Conservation (phyloP, 1,284 basidiomycete genomes). For the Acaromyces ingoldii region DNA sequence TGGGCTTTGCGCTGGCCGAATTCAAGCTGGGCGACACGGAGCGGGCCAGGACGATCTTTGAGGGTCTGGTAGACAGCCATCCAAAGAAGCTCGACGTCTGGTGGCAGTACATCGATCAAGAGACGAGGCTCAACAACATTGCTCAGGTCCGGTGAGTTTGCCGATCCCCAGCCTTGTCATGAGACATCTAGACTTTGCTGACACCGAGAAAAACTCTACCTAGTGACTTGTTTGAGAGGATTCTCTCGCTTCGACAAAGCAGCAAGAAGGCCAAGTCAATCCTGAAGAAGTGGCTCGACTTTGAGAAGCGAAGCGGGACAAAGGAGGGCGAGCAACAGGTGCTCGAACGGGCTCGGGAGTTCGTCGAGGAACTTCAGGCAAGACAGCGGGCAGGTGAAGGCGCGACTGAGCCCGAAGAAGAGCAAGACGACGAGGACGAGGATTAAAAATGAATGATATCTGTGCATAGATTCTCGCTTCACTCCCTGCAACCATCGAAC, state of each 20-base stretch:
- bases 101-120: constrained; percentile 96
- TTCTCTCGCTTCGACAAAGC: constrained; percentile 75
- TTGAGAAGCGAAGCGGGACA: constrained; percentile 82
- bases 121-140: constrained; percentile 70
- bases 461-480: no score
- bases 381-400: background rate
- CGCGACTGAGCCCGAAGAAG: no score
- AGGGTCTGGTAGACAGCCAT: constrained; percentile 90
- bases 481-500: no score
- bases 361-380: constrained; percentile 25
- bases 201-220: background rate
- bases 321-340: constrained; percentile 74
- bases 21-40: constrained; percentile 92
- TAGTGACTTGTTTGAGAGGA: constrained; percentile 77
- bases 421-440: no score
- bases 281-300: constrained; percentile 84
- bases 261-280: constrained; percentile 87
- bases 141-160: constrained; percentile 47
- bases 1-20: constrained; percentile 88
- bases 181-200: constrained; percentile 4
- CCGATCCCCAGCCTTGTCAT: background rate
- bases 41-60: constrained; percentile 90
- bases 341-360: constrained; percentile 81
- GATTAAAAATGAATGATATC: no score
- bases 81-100: constrained; percentile 92